These are phyloP conservation scores for Thyridium curvatum DNA, from an alignment of 2,329 filamentous ascomycete species.

Conservation along the genomic window DNA sequence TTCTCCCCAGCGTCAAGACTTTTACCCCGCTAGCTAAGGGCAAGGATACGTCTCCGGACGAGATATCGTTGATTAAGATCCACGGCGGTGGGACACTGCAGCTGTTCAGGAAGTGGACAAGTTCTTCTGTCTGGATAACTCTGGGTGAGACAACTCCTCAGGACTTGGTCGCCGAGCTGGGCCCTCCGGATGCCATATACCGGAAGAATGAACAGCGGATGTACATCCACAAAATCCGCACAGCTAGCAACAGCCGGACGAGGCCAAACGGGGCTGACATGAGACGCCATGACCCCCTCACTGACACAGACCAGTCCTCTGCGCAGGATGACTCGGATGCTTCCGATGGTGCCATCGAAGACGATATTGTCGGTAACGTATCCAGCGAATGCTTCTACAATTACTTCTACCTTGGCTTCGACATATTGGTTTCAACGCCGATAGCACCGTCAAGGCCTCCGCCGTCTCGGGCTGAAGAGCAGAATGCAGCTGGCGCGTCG, in stretches of 20 bases:
- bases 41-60: constrained; percentile 78
- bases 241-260: constrained; percentile 42
- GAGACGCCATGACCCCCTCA: constrained; percentile 47
- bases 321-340: constrained; percentile 64
- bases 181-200: constrained; percentile 90
- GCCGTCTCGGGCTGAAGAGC: constrained; percentile 33
- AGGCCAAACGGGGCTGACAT: constrained; percentile 38
- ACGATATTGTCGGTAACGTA: constrained; percentile 45
- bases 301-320: constrained; percentile 71
- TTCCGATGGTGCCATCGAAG: constrained; percentile 50
- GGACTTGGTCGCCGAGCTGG: constrained; percentile 83
- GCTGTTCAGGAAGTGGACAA: constrained; percentile 63
- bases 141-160: constrained; percentile 87
- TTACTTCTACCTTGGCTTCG: constrained; percentile 94
- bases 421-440: constrained; percentile 81
- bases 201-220: constrained; percentile 84
- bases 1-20: constrained; percentile 67
- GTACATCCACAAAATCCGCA: constrained; percentile 69
- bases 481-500: constrained; percentile 8
- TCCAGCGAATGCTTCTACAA: constrained; percentile 87
- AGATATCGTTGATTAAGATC: constrained; percentile 75
- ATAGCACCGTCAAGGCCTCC: constrained; percentile 58
- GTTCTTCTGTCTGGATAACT: constrained; percentile 58
- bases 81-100: constrained; percentile 75
- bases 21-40: constrained; percentile 62